Evolutionary conservation across 2,329 filamentous ascomycete genomes (phyloP), one percentile per base, ranked within the genome.

Genomic region (Penicillium italicum): DNA sequence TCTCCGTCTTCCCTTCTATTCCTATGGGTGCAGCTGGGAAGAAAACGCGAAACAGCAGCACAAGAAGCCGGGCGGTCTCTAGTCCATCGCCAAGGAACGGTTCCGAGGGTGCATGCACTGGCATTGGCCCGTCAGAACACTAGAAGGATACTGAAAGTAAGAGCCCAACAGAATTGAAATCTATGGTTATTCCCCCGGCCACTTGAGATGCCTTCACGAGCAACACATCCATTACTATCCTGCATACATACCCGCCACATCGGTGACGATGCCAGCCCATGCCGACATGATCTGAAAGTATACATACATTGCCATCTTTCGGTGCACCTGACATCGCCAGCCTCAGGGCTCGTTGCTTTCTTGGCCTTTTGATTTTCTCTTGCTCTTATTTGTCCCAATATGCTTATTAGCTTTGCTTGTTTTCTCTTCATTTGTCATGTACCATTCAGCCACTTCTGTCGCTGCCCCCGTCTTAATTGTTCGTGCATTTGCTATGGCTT

Each of bases 1-100:
- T 31, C 30, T 40, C 51, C 37, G 18, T 64, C 59, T 61, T 66
- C 64, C 49, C 54, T 64, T 66, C 58, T 59, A 40, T 62, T 62
- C 37, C 40, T 44, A 53, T 34, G 61, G 20, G 33, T 37, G 26
- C 55, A 47, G 49, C 48, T 33, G 36, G 41, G 50, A 26, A 53
- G 12, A 44, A 53, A 14, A 37, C 28, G 22, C 40, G 22, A 24
- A 43, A 7, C 18, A 24, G 12, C 41, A 44, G 44, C 37, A 57
- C 47, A 56, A 55, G 36, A 51, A 41, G 8, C 36, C 20, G 24
- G 16, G 36, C 22, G 16, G 26, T 10, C 37, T 50, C 20, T 33
- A 22, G 20, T 38, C 20, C 28, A 33, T 16, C 40, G 18, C 46
- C 38, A 36, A 18, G 45, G 18, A 24, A 30, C 18, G 10, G n/a